A percentile compares a stretch with the other conserved stretches of the same genome.
These are phyloP conservation scores for Onygena corvina DNA, from an alignment of 2,329 filamentous ascomycete species.

Conservation along the genomic window DNA sequence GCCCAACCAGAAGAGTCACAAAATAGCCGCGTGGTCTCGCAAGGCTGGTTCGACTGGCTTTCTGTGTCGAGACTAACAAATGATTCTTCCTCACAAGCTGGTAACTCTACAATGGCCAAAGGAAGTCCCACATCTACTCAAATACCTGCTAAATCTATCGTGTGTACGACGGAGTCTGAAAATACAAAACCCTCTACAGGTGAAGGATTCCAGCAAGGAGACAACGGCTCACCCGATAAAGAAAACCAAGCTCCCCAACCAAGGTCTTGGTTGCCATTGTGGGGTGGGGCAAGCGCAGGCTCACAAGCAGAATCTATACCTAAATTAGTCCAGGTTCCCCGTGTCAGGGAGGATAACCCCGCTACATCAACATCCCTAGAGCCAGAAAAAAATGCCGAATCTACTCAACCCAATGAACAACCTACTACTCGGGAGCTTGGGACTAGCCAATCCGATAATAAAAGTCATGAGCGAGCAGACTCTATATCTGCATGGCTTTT, in stretches of 20 bases:
- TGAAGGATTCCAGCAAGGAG: neutral
- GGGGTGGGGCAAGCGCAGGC: slow-evolving; percentile 22
- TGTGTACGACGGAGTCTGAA: neutral
- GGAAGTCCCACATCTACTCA: neutral
- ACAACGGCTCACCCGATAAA: neutral
- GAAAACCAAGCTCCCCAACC: slow-evolving; percentile 21
- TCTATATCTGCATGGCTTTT: slow-evolving; percentile 1
- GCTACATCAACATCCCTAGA: neutral
- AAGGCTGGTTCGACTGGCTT: slow-evolving; percentile 17
- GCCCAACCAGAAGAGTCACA: slow-evolving; percentile 12
- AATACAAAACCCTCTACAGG: neutral
- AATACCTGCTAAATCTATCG: neutral
- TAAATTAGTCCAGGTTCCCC: slow-evolving; percentile 19
- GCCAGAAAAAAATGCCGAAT: neutral
- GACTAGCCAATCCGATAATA: neutral
- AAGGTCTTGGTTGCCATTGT: slow-evolving; percentile 37
- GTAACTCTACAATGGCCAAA: slow-evolving; percentile 7
- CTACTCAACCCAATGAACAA: neutral
- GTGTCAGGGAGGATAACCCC: neutral
- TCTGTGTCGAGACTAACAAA: slow-evolving; percentile 11
- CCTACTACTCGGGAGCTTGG: too few relatives aligned
- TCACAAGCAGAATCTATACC: slow-evolving; percentile 14
- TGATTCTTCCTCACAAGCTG: slow-evolving; percentile 14
- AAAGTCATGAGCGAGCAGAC: neutral
- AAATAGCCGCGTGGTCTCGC: slow-evolving; percentile 8